Conservation (phyloP, 257 asterid genomes). For the Fraxinus anomala region DNA sequence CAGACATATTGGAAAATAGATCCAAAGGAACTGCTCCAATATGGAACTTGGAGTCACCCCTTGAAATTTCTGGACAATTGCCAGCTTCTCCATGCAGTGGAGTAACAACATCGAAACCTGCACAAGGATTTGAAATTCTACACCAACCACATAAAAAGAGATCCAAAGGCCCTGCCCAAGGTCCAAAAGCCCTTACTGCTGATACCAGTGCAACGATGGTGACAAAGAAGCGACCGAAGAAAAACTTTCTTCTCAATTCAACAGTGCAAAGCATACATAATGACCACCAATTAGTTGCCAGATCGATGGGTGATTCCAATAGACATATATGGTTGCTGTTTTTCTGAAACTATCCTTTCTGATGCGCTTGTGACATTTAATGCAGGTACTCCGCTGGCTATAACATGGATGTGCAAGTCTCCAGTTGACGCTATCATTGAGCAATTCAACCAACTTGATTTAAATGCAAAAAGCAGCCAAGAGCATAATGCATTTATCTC, state of each 20-base stretch:
- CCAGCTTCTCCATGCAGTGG: slow-evolving; percentile 38
- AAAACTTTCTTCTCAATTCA: slow-evolving; percentile 42
- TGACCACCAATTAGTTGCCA: slow-evolving; percentile 34
- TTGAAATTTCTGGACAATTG: slow-evolving; percentile 36
- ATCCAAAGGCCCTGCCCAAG: neutral
- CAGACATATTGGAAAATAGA: slow-evolving; percentile 49
- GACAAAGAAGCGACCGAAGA: slow-evolving; percentile 63
- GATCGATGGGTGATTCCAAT: slow-evolving; percentile 40
- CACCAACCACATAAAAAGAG: slow-evolving; percentile 48
- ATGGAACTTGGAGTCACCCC: slow-evolving; percentile 46
- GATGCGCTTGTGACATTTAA: slow-evolving; percentile 24
- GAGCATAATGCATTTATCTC: slow-evolving; percentile 38
- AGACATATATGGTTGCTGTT: slow-evolving; percentile 26
- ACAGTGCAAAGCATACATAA: slow-evolving; percentile 36
- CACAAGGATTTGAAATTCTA: slow-evolving; percentile 29
- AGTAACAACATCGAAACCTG: slow-evolving; percentile 32
- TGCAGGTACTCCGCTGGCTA: slow-evolving; percentile 65
- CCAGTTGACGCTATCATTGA: slow-evolving; percentile 53
- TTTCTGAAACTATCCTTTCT: slow-evolving; percentile 22
- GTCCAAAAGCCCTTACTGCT: slow-evolving; percentile 47
- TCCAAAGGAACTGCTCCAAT: slow-evolving; percentile 49
- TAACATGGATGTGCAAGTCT: slow-evolving; percentile 49
- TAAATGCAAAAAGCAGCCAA: slow-evolving; percentile 44
- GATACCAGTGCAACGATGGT: slow-evolving; percentile 37
- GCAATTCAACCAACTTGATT: slow-evolving; percentile 52